Evolutionary conservation across 139 green algal genomes (phyloP), one percentile per base, ranked within the genome.

Genomic region (Auxenochlorella pyrenoidosa): DNA sequence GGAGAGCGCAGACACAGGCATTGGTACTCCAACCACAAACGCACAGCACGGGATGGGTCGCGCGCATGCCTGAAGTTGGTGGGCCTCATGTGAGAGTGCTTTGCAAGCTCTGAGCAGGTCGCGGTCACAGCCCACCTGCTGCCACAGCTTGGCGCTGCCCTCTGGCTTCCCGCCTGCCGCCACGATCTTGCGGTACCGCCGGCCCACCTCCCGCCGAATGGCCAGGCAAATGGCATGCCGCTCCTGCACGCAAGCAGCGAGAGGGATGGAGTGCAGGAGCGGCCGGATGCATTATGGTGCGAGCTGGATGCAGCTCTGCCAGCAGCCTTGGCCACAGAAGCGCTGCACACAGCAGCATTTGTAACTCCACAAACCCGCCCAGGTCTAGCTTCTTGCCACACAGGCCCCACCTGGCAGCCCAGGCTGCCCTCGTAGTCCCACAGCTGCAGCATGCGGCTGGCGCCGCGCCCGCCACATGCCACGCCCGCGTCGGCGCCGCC

Each of bases 381-480:
- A 41, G 1, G 8, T 24, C 36, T 32, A 73, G 66, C 54, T 24
- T 24, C 22, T 8, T 24, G 18, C 54, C 54, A 40, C 66, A 41
- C 0, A 36, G 16, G 36, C 0, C 75, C 51, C 66, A 95, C 93
- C 92, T 92, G 65, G 0, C 34, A 8, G 34, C 43, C 85, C 24
- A 96, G 60, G 47, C 72, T 41, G 12, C 90, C 88, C 85, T 96
- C 94, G 78, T 96, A 96, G 87, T 96, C 93, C 94, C 94, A 96
- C 79, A 95, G 76, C 77, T 93, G 87, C 80, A 96, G 83, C 76
- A 96, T 26, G 30, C 32, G 34, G 44, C 26, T 59, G 59, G 38
- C 24, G 58, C 79, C 79, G 2, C 24, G 36, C 22, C 79, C 79
- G 38, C 58, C 59, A 18, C 47, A 30, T 16, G 36, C 58, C 68